phyloP scores from a whole-genome alignment of 345 rosid genomes.

The Gossypium ekmanianum region DNA sequence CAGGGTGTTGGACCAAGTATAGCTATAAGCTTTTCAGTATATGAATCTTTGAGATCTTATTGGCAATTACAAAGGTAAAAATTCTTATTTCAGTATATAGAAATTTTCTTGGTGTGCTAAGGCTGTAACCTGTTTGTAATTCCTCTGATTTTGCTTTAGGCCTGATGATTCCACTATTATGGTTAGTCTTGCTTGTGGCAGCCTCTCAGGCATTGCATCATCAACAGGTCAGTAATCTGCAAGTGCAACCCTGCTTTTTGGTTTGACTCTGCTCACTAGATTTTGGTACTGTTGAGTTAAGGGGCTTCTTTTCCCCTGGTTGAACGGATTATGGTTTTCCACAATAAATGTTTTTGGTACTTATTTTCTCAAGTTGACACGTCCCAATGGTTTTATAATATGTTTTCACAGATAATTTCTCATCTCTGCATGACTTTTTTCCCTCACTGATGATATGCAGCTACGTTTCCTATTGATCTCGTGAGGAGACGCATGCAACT shows the following conservation, averaged over 20 bases:
- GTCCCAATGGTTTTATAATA: neutral
- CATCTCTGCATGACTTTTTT: constrained; percentile 10
- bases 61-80: constrained; percentile 73
- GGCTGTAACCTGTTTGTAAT: constrained; percentile 5
- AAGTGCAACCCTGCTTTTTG: neutral
- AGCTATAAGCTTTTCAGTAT: constrained; percentile 84
- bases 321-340: neutral
- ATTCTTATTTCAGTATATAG: neutral
- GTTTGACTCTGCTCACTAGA: constrained; percentile 20
- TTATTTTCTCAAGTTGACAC: neutral
- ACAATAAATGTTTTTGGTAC: neutral
- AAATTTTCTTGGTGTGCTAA: neutral
- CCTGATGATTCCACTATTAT: constrained; percentile 54
- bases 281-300: neutral
- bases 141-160: constrained; percentile 38
- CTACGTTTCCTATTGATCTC: constrained; percentile 88
- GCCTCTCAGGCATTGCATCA: constrained; percentile 91
- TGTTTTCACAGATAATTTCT: neutral
- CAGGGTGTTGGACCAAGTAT: constrained; percentile 94
- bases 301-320: neutral
- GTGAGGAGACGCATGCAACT: constrained; percentile 94
- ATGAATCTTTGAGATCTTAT: constrained; percentile 60
- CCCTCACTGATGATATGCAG: constrained; percentile 37
- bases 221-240: constrained; percentile 62
- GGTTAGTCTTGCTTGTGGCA: constrained; percentile 78